A percentile compares a stretch with the other conserved stretches of the same genome.
Conservation (phyloP, 805 yeast species). For the Pichia exigua region DNA sequence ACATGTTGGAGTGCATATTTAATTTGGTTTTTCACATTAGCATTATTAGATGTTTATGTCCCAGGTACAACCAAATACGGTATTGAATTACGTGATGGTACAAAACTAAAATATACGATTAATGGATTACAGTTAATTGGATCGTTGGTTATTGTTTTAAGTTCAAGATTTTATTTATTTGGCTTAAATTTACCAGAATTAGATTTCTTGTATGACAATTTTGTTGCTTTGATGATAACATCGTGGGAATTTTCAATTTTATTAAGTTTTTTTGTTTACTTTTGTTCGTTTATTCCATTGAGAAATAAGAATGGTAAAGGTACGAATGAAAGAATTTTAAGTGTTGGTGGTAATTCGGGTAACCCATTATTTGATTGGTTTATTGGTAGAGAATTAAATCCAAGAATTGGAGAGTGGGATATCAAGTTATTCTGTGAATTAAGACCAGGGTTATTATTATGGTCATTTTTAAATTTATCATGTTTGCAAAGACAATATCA, state of each 20-base stretch:
- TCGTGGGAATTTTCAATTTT: slow-evolving; percentile 56
- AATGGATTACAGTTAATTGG: slow-evolving; percentile 63
- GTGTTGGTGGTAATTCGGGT: slow-evolving; percentile 82
- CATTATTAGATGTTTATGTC: slow-evolving; percentile 51
- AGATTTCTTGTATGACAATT: slow-evolving; percentile 62
- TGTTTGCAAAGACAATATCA: slow-evolving; percentile 77
- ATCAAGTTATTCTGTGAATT: slow-evolving; percentile 88
- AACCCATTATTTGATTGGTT: slow-evolving; percentile 83
- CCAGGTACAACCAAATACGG: slow-evolving; percentile 78
- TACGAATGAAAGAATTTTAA: slow-evolving; percentile 63
- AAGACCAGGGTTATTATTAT: slow-evolving; percentile 86
- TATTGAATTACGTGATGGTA: slow-evolving; percentile 66
- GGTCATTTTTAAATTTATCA: slow-evolving; percentile 73
- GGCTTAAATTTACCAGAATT: slow-evolving; percentile 58
- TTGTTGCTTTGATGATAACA: slow-evolving; percentile 54
- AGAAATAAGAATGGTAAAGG: slow-evolving; percentile 40
- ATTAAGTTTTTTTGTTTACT: slow-evolving; percentile 58
- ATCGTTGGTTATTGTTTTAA: slow-evolving; percentile 31
- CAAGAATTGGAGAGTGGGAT: slow-evolving; percentile 78
- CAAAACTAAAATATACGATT: slow-evolving; percentile 62
- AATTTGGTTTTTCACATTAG: slow-evolving; percentile 65
- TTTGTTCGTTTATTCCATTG: slow-evolving; percentile 59
- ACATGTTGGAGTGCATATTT: slow-evolving; percentile 58
- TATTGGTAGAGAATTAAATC: slow-evolving; percentile 93
- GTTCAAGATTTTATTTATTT: slow-evolving; percentile 45